Evolutionary conservation across 768 basidiomycete genomes (phyloP).

Genomic region (Lyophyllum shimeji): DNA sequence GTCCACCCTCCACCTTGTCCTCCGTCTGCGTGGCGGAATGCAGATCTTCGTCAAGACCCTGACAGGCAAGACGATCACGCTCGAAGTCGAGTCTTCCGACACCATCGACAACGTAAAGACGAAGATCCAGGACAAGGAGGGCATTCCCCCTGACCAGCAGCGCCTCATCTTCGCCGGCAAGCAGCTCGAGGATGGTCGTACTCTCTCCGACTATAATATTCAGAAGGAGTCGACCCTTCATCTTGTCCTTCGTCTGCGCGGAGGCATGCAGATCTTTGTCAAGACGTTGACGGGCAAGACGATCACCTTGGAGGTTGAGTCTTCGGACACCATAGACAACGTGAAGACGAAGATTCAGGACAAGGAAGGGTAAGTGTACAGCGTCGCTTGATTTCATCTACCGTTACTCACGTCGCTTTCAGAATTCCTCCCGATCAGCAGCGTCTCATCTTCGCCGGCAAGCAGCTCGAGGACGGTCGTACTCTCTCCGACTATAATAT

Average conservation of each 20-base stretch:
- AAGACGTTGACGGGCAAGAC: conserved; percentile 89
- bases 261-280: conserved; percentile 86
- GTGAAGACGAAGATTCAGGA: conserved; percentile 93
- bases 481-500: conserved; percentile 91
- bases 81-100: conserved; percentile 85
- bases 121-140: conserved; percentile 95
- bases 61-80: conserved; percentile 91
- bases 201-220: conserved; percentile 87
- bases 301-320: conserved; percentile 88
- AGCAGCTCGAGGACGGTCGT: conserved; percentile 90
- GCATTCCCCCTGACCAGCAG: conserved; percentile 86
- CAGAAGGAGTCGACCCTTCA: conserved; percentile 96
- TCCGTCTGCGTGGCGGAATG: conserved; percentile 92
- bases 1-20: conserved; percentile 85
- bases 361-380: too few species aligned
- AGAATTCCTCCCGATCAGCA: conserved; percentile 87
- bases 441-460: conserved; percentile 89
- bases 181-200: conserved; percentile 93
- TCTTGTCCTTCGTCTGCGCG: conserved; percentile 85
- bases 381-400: too few species aligned
- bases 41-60: conserved; percentile 82
- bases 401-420: too few species aligned
- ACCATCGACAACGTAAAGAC: conserved; percentile 88
- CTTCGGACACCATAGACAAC: conserved; percentile 84
- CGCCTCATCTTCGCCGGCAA: conserved; percentile 97